These are phyloP conservation scores for Hysterium pulicare DNA, from an alignment of 2,329 filamentous ascomycete genomes.

Conservation along the genomic window DNA sequence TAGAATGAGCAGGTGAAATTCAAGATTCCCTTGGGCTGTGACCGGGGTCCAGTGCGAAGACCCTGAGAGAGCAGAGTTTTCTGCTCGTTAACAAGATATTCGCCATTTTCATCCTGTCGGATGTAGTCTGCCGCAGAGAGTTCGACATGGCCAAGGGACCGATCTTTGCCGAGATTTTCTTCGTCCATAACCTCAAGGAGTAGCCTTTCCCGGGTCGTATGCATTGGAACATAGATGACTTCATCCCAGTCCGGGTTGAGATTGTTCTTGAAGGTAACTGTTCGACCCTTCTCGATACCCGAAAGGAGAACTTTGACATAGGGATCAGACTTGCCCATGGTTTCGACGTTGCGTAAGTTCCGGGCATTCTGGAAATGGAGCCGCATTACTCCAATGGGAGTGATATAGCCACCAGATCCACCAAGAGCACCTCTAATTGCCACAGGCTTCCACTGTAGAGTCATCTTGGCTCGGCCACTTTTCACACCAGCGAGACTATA, in stretches of 20 bases:
- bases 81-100: conserved; percentile 74
- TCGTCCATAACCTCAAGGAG: conserved; percentile 95
- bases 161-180: conserved; percentile 87
- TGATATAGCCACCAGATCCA: conserved; percentile 83
- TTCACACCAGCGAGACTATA: conserved; percentile 81
- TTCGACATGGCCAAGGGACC: conserved; percentile 79
- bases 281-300: conserved; percentile 84
- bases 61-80: conserved; percentile 66
- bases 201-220: conserved; percentile 78
- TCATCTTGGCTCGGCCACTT: conserved; percentile 84
- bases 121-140: conserved; percentile 76
- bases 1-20: conserved; percentile 87
- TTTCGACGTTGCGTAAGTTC: conserved; percentile 86
- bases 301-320: conserved; percentile 87
- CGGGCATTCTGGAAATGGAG: conserved; percentile 83
- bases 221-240: conserved; percentile 88
- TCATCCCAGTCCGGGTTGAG: conserved; percentile 95
- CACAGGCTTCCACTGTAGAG: conserved; percentile 92
- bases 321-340: conserved; percentile 93
- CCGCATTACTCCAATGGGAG: conserved; percentile 91
- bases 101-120: conserved; percentile 70
- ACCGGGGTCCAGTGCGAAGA: conserved; percentile 71
- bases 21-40: conserved; percentile 72
- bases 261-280: conserved; percentile 94
- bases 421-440: conserved; percentile 73